A percentile compares a stretch with the other conserved stretches of the same genome.
phyloP scores from a whole-genome alignment of 129 eudicot genomes.

The Pseudognaphalium luteoalbum region DNA sequence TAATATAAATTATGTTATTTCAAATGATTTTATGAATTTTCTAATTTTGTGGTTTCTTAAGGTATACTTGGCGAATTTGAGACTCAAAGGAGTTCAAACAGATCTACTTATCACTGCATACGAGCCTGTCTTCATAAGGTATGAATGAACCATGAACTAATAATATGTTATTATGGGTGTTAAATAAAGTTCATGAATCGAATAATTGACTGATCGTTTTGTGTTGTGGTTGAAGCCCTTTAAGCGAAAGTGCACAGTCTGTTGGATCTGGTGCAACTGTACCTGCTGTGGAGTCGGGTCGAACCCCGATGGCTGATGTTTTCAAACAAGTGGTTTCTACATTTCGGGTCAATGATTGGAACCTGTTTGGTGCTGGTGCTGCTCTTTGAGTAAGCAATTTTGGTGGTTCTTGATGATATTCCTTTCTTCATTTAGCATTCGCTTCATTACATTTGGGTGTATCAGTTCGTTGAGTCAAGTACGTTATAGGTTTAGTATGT shows the following conservation, averaged over 20 bases:
- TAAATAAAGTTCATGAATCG: slow-evolving; percentile 4
- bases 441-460: neutral
- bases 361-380: slow-evolving; percentile 57
- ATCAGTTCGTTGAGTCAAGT: neutral
- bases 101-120: slow-evolving; percentile 81
- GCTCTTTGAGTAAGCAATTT: slow-evolving; percentile 12
- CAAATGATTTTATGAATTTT: neutral
- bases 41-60: slow-evolving; percentile 18
- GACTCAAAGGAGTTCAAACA: slow-evolving; percentile 87
- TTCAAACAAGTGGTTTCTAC: slow-evolving; percentile 63
- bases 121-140: slow-evolving; percentile 84
- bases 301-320: slow-evolving; percentile 70
- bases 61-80: slow-evolving; percentile 87
- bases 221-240: slow-evolving; percentile 60
- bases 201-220: neutral
- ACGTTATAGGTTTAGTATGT: neutral
- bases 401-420: neutral
- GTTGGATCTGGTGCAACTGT: slow-evolving; percentile 82
- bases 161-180: neutral
- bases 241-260: slow-evolving; percentile 79
- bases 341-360: slow-evolving; percentile 80
- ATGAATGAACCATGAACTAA: slow-evolving; percentile 21
- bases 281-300: slow-evolving; percentile 79
- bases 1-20: too few species aligned
- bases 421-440: neutral